Evolutionary conservation across 1,284 basidiomycete genomes (phyloP), one percentile per base, ranked within the genome.

Genomic region (Mycena citricolor): DNA sequence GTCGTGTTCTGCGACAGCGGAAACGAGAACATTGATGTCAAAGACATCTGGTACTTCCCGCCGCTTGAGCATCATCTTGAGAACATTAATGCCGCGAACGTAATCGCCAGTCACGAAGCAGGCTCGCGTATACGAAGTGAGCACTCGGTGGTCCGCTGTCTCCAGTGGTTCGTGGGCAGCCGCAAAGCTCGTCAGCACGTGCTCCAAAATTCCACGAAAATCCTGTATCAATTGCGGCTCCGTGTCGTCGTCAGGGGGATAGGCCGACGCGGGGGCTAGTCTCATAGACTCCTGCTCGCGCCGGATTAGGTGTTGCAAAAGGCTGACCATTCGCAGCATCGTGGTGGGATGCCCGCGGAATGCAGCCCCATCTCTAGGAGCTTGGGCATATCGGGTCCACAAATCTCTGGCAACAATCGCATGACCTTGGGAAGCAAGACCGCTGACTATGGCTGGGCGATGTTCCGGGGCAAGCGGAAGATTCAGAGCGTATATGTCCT

Each of bases 21-120:
- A 67, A 38, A 87, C 66, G 34, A 70, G 73, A 38, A 87, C 74
- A 55, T 84, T 84, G 40, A 83, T 64, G 56, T 87, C 84, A 54
- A 76, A 64, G 33, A 72, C 49, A 58, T 86, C 82, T 12, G 81
- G 81, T 40, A 74, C 57, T 56, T 81, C 73, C 42, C 60, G 64
- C 31, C 79, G 74, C 16, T 59, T 51, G 30, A 77, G 56, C 32
- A 84, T 57, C 35, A 71, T 49, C 43, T 65, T 64, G 55, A 86
- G 66, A n/a, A 68, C 59, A 11, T 60, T 51, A 45, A 82, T 68
- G 2, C 78, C 81, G 30, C 71, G 65, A 29, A 55, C 38, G 51
- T 72, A 60, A 37, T 70, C 58, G n/a, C 76, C 80, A 19, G 80
- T 60, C 47, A 83, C 68, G 54, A 84, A 79, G 57, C 74, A 73